Evolutionary conservation across 352 stramenopile species (phyloP).

Genomic region (Phytophthora fragariaefolia): DNA sequence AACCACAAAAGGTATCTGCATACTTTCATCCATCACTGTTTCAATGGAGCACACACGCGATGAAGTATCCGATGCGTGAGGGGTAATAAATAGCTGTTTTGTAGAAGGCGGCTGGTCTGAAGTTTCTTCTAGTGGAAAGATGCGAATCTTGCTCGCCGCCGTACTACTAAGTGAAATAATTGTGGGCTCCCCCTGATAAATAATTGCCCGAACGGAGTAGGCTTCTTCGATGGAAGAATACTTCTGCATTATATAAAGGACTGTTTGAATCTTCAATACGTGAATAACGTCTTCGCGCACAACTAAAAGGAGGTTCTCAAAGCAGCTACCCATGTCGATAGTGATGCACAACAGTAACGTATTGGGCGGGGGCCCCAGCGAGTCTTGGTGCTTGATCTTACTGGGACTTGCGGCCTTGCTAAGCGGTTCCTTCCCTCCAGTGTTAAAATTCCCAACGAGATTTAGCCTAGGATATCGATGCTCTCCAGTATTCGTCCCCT

Average conservation of each 20-base stretch:
- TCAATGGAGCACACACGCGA: constrained; percentile 28
- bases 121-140: constrained; percentile 18
- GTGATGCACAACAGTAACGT: constrained; percentile 49
- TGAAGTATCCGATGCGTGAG: neutral
- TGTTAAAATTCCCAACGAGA: constrained; percentile 39
- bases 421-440: constrained; percentile 24
- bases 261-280: constrained; percentile 70
- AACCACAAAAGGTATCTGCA: constrained; percentile 34
- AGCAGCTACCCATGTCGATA: constrained; percentile 57
- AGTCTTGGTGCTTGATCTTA: constrained; percentile 26
- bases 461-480: constrained; percentile 34
- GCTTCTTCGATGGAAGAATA: constrained; percentile 27
- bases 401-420: constrained; percentile 14
- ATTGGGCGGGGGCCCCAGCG: constrained; percentile 20
- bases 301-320: constrained; percentile 61
- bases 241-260: constrained; percentile 44
- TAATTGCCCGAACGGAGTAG: constrained; percentile 29
- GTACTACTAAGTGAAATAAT: constrained; percentile 38
- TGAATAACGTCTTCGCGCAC: constrained; percentile 62
- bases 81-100: constrained; percentile 24
- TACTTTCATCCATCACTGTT: constrained; percentile 20
- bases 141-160: constrained; percentile 26
- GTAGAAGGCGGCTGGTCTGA: constrained; percentile 1
- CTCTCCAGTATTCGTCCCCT: neutral
- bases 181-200: constrained; percentile 1